Evolutionary conservation across 2,329 filamentous ascomycete genomes (phyloP).

Genomic region (Beauveria caledonica): DNA sequence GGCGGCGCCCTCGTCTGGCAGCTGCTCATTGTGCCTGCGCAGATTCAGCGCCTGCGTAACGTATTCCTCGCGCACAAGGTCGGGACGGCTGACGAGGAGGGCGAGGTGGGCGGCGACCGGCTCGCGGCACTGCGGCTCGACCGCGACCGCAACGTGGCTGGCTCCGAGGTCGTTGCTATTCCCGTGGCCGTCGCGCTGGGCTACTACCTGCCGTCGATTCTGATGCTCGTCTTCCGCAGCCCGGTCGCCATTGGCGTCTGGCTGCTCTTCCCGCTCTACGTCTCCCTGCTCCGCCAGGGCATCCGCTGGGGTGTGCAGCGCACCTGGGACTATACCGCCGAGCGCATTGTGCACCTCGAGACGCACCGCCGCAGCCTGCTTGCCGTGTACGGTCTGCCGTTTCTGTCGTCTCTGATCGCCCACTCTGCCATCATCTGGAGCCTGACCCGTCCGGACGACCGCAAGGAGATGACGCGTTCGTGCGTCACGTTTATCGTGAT

Average conservation of each 20-base stretch:
- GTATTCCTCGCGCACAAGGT: constrained; percentile 21
- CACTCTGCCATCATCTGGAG: constrained; percentile 36
- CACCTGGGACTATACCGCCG: constrained; percentile 19
- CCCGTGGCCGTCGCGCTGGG: constrained; percentile 40
- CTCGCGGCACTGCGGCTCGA: constrained; percentile 12
- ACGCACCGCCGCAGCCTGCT: constrained; percentile 29
- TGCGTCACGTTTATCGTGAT: constrained; percentile 39
- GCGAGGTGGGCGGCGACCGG: constrained; percentile 13
- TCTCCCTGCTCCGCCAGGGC: constrained; percentile 33
- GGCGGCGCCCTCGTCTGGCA: constrained; percentile 45
- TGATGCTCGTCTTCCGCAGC: constrained; percentile 36
- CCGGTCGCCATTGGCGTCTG: constrained; percentile 34
- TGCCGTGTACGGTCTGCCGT: constrained; percentile 37
- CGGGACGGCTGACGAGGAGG: constrained; percentile 12
- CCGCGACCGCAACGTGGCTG: constrained; percentile 30
- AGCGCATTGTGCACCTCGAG: constrained; percentile 34
- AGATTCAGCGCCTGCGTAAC: constrained; percentile 33
- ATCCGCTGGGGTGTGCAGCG: constrained; percentile 23
- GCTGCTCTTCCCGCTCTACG: constrained; percentile 45
- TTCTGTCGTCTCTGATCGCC: constrained; percentile 33
- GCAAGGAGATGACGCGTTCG: constrained; percentile 41
- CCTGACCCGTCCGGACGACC: constrained; percentile 33
- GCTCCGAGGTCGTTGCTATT: constrained; percentile 50
- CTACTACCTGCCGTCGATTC: constrained; percentile 36
- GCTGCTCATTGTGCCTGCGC: constrained; percentile 41